Base-by-base conservation (phyloP, 495 filamentous ascomycete genomes). In the Pyrenopolyporus hunteri region DNA sequence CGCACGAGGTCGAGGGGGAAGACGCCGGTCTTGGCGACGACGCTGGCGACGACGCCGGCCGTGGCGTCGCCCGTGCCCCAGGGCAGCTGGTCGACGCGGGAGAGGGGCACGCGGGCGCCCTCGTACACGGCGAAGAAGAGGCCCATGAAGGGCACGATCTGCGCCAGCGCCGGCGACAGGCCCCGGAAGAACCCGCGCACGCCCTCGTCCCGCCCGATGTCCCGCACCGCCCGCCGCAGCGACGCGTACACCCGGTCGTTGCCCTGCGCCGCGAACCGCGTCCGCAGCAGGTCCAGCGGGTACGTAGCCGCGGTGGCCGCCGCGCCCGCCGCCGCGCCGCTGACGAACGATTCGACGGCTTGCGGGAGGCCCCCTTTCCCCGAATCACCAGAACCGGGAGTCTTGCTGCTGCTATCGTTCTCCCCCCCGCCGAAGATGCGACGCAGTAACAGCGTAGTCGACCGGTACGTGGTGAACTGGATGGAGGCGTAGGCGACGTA, bases 141-240 rank as follows among this genome's bases (percentile, higher is more conserved):
- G 2, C 95, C 95, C 93, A 98, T 98, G 71, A 93, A 93, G 3
- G 94, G 94, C 14, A 97, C 85, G 31, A 98, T 90, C 75, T 97
- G 93, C 11, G 76, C 86, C 17, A 98, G 78, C 0, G 85, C 91
- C 0, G 94, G 91, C 0, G 82, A 82, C 20, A 94, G 77, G 0
- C 94, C 94, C 31, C 90, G 89, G 74, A 93, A 98, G 74, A 95
- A 97, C 0, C 94, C 94, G 8, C 69, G 62, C 0, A 74, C 17
- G 0, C 94, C 94, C 75, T 98, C 94, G 39, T 88, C 76, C 1
- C 75, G 78, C n/a, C 73, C 73, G 59, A 98, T 98, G 23, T 93
- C 85, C 2, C 68, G 65, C 1, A 98, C 70, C 0, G 90, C 90
- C 4, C 81, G 75, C 14, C 76, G 46, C 9, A 98, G 76, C 2